These are phyloP conservation scores for Fistulina hepatica DNA, from an alignment of 1,284 basidiomycete genomes.

Conservation along the genomic window DNA sequence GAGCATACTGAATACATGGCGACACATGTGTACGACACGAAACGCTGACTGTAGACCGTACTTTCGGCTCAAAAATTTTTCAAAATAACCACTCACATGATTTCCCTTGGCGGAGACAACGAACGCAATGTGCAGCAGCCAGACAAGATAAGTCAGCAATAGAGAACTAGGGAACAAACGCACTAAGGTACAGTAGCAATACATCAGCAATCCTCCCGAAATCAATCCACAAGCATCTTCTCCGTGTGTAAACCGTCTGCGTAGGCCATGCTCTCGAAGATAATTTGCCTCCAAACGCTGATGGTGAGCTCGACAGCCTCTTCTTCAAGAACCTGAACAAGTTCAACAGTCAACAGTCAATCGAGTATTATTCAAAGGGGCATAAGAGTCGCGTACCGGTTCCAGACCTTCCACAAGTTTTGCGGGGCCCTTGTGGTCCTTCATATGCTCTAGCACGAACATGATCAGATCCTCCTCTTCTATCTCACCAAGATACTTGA, in stretches of 20 bases:
- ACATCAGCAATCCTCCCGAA: too few species aligned
- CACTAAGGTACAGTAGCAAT: too few species aligned
- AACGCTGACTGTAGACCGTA: too few species aligned
- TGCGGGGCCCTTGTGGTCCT: slow-evolving; percentile 71
- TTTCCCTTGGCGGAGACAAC: too few species aligned
- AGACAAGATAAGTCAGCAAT: too few species aligned
- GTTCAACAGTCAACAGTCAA: slow-evolving; percentile 4
- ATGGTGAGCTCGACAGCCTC: slow-evolving; percentile 70
- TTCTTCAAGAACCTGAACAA: slow-evolving; percentile 70
- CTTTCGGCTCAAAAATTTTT: too few species aligned
- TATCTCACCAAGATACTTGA: slow-evolving; percentile 75
- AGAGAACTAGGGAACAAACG: too few species aligned
- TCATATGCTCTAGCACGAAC: slow-evolving; percentile 81
- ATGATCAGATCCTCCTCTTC: slow-evolving; percentile 84
- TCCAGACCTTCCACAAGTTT: slow-evolving; percentile 81
- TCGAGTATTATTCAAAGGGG: slow-evolving; percentile 1
- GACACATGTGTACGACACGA: too few species aligned
- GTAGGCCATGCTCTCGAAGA: slow-evolving; percentile 85
- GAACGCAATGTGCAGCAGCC: too few species aligned
- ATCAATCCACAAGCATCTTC: slow-evolving; percentile 65
- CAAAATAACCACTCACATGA: too few species aligned
- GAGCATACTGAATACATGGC: too few species aligned
- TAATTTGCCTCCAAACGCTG: slow-evolving; percentile 77
- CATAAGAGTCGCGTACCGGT: slow-evolving; percentile 51
- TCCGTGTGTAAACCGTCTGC: slow-evolving; percentile 74